Conservation (phyloP, 768 basidiomycete genomes). For the Tubosaeta sp. region DNA sequence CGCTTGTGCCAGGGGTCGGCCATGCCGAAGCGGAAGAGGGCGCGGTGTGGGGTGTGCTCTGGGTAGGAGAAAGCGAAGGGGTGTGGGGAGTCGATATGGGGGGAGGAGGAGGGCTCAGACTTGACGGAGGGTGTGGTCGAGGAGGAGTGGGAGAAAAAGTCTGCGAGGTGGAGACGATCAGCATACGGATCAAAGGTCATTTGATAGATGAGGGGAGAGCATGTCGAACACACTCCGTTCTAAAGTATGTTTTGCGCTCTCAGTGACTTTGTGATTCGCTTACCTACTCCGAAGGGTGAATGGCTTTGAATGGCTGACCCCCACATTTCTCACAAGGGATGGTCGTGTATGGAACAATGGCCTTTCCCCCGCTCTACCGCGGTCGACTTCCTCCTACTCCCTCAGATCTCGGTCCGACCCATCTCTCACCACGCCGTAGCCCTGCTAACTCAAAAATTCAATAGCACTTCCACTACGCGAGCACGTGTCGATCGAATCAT, state of each 20-base stretch:
- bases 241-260: background rate
- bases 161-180: slow-evolving; percentile 16
- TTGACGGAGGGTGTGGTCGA: slow-evolving; percentile 23
- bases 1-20: slow-evolving; percentile 26
- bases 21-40: slow-evolving; percentile 29
- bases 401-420: background rate
- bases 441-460: background rate
- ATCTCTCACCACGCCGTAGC: background rate
- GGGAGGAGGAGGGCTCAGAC: slow-evolving; percentile 26
- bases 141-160: slow-evolving; percentile 3
- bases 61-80: slow-evolving; percentile 25
- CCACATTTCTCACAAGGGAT: background rate
- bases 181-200: slow-evolving; percentile 25
- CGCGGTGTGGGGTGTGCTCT: background rate
- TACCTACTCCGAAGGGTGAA: background rate
- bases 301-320: background rate
- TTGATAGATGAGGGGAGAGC: background rate
- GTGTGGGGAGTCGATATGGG: slow-evolving; percentile 18
- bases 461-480: background rate
- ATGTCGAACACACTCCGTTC: slow-evolving; percentile 2
- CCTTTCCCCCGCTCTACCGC: background rate
- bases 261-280: background rate
- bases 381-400: background rate
- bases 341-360: background rate
- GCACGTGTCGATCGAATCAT: slow-evolving; percentile 3